Percentiles rank a stretch among this genome's conserved stretches.
These are phyloP conservation scores for Pleurotus sapidus DNA, from an alignment of 768 basidiomycete species.

Conservation along the genomic window DNA sequence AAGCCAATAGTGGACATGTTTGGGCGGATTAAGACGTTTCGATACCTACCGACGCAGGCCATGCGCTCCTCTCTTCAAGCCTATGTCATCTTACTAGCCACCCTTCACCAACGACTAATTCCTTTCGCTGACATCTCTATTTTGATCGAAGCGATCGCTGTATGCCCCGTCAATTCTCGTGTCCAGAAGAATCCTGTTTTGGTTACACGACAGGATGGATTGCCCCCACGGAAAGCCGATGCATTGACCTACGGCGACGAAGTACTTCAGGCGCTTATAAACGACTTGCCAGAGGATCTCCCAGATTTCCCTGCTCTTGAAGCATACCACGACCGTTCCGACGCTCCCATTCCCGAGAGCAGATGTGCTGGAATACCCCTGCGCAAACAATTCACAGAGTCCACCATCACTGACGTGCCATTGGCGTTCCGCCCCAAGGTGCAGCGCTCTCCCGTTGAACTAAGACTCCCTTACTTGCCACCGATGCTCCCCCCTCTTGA, in stretches of 20 bases:
- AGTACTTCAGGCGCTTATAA: neutral
- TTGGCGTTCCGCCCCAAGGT: neutral
- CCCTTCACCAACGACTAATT: neutral
- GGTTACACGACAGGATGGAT: neutral
- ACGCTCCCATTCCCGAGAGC: too few relatives aligned
- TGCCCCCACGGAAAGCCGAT: neutral
- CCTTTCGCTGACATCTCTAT: neutral
- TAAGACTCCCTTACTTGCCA: neutral
- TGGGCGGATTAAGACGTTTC: too few relatives aligned
- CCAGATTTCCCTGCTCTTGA: neutral
- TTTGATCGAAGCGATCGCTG: neutral
- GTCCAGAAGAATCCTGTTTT: neutral
- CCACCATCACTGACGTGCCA: neutral
- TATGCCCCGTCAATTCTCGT: neutral
- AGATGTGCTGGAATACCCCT: neutral
- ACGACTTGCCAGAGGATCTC: neutral
- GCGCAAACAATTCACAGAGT: neutral
- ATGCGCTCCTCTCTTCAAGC: neutral
- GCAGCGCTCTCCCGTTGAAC: neutral
- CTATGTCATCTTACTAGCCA: neutral
- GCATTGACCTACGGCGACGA: neutral
- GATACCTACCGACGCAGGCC: neutral
- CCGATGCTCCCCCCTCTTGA: constrained; percentile 1
- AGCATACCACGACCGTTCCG: neutral
- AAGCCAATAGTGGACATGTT: too few relatives aligned